phyloP scores from a whole-genome alignment of 768 basidiomycete species.

The Cantharellus anzutake region DNA sequence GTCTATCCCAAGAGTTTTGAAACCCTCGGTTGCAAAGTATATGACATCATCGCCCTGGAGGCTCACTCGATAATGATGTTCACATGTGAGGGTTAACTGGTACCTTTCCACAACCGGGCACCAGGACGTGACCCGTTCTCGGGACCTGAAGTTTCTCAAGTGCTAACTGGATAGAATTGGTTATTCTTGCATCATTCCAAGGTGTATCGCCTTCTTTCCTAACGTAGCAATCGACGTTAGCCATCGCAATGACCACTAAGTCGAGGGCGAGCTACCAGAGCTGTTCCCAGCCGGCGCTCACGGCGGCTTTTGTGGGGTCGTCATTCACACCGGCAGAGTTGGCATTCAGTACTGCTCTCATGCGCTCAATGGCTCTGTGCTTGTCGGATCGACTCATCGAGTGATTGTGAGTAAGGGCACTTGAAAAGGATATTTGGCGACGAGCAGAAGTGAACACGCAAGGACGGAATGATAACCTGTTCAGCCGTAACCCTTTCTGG shows the following conservation, averaged over 20 bases:
- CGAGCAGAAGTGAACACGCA: too few species aligned
- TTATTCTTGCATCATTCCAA: constrained; percentile 23
- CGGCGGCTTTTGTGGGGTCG: neutral
- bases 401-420: too few species aligned
- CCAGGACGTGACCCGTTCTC: constrained; percentile 23
- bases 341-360: neutral
- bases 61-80: neutral
- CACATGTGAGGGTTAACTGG: neutral
- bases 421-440: too few species aligned
- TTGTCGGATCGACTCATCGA: neutral
- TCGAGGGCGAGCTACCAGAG: constrained; percentile 8
- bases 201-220: constrained; percentile 22
- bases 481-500: too few species aligned
- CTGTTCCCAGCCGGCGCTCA: constrained; percentile 10
- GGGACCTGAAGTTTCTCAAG: constrained; percentile 28
- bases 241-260: neutral
- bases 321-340: neutral
- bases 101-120: constrained; percentile 41
- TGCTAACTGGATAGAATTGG: constrained; percentile 11
- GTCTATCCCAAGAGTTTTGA: constrained; percentile 35
- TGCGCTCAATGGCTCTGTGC: neutral
- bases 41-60: constrained; percentile 41
- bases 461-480: too few species aligned
- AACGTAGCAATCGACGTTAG: neutral
- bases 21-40: constrained; percentile 32